These are phyloP conservation scores for Acidomyces sp. DNA, from an alignment of 495 filamentous ascomycete genomes.

Conservation along the genomic window DNA sequence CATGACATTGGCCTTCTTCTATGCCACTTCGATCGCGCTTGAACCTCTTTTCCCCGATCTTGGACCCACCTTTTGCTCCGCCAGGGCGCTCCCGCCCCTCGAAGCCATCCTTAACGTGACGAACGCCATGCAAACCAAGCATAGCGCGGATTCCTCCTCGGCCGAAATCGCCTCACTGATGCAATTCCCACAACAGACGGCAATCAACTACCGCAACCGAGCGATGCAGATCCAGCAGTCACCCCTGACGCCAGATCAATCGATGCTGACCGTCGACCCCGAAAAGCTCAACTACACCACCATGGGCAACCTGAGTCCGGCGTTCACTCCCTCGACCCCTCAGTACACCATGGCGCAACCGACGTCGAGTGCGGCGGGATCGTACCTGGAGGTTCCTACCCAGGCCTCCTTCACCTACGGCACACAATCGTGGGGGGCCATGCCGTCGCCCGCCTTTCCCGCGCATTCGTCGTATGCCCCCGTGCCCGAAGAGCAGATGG, in stretches of 20 bases:
- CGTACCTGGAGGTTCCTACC: conserved; percentile 28
- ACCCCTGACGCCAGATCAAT: conserved; percentile 13
- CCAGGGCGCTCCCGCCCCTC: conserved; percentile 25
- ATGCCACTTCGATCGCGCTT: conserved; percentile 70
- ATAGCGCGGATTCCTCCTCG: conserved; percentile 18
- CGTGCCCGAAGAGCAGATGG: conserved; percentile 9
- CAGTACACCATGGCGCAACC: conserved; percentile 16
- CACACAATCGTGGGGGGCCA: conserved; percentile 12
- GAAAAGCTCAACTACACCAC: conserved; percentile 22
- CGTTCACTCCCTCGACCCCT: conserved; percentile 30
- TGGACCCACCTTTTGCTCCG: conserved; percentile 52
- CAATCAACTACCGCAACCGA: conserved; percentile 21
- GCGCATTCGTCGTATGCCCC: neutral
- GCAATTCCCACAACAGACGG: conserved; percentile 26
- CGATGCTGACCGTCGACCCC: conserved; percentile 22
- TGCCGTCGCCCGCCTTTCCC: conserved; percentile 14
- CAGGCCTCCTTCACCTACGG: conserved; percentile 8
- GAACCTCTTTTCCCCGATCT: conserved; percentile 86
- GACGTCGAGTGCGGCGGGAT: conserved; percentile 16
- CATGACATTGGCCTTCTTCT: conserved; percentile 81
- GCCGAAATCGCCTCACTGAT: conserved; percentile 24
- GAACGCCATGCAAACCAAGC: conserved; percentile 23
- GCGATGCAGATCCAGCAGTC: conserved; percentile 22
- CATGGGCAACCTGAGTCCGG: conserved; percentile 27
- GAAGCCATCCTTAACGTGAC: conserved; percentile 29